Conservation (phyloP, 2,329 filamentous ascomycete genomes). For the Sodiomyces alkalinus region DNA sequence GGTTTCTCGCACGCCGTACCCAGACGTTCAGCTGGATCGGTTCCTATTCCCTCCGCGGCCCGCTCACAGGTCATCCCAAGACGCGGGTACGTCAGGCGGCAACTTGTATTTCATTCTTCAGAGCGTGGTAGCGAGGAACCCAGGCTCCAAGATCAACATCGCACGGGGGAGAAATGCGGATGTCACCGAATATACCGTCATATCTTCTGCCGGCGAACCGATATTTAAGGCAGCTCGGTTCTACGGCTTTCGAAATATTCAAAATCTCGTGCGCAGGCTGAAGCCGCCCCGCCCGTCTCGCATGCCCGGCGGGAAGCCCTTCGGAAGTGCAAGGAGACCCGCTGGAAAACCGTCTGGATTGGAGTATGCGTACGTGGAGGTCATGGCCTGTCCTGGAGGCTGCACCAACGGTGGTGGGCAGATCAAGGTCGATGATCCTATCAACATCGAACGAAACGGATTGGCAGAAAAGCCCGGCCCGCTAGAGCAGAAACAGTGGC, state of each 20-base stretch:
- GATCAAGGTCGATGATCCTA: constrained; percentile 74
- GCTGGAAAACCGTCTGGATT: constrained; percentile 31
- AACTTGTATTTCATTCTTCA: constrained; percentile 76
- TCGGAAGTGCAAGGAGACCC: constrained; percentile 38
- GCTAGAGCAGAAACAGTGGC: constrained; percentile 75
- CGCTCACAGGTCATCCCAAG: constrained; percentile 28
- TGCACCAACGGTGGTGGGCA: constrained; percentile 97
- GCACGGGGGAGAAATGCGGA: constrained; percentile 76
- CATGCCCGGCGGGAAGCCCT: constrained; percentile 59
- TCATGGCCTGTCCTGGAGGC: constrained; percentile 98
- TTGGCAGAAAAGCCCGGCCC: constrained; percentile 45
- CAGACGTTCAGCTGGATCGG: constrained; percentile 50
- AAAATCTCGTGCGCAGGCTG: constrained; percentile 85
- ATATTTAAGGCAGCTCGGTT: constrained; percentile 76
- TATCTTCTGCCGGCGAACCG: constrained; percentile 36
- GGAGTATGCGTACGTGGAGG: constrained; percentile 88
- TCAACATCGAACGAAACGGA: constrained; percentile 34
- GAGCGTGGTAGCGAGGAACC: constrained; percentile 53
- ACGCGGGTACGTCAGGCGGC: constrained; percentile 72
- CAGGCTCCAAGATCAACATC: constrained; percentile 56
- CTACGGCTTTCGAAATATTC: constrained; percentile 96
- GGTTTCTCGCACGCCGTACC: constrained; percentile 43
- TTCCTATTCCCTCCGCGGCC: constrained; percentile 56
- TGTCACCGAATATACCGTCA: constrained; percentile 70
- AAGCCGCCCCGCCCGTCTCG: constrained; percentile 67